Base-by-base conservation (phyloP, 169 alveolate genomes). In the Plasmodium relictum region DNA sequence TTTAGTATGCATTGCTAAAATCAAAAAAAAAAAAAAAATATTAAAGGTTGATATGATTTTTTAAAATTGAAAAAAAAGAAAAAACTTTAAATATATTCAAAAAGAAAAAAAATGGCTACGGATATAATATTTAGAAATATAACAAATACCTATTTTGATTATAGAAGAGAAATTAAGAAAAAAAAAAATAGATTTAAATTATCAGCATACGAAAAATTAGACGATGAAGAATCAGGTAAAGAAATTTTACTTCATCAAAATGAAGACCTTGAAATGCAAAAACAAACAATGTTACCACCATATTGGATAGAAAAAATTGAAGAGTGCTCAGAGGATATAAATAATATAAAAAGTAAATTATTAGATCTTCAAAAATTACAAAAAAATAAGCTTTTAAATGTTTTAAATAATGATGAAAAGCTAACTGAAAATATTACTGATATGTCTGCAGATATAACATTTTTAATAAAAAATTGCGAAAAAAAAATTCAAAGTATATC, bases 281-380 rank as follows among this genome's bases (percentile, higher is more conserved):
- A 73, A n/a, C 73, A 66, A 39, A 66, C 37, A 54, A 12, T 73
- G 69, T 58, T 92, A 18, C 95, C 95, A 45, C 95, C 95, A 6
- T 24, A 70, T 41, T 92, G 95, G 95, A 89, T 88, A 18, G 95
- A 92, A 62, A 59, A 48, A 78, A 66, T 62, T 42, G 73, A 73
- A 31, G 95, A 92, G 39, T 92, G 94, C 65, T 88, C 90, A 39
- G 95, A 92, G 52, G 95, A 92, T 26, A 44, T 92, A 66, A 41
- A 58, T 31, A 88, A 72, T 39, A 74, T 88, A 45, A 92, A 74
- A 80, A 80, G 70, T 61, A 62, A 89, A 22, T 56, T 92, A 69
- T 41, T 90, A 44, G 76, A 83, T 41, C 63, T 92, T 20, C 93
- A 92, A 69, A 92, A 88, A 78, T 56, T 85, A 58, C 93, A 92